These are phyloP conservation scores for Amanita phalloides DNA, from an alignment of 768 basidiomycete species.

Conservation along the genomic window DNA sequence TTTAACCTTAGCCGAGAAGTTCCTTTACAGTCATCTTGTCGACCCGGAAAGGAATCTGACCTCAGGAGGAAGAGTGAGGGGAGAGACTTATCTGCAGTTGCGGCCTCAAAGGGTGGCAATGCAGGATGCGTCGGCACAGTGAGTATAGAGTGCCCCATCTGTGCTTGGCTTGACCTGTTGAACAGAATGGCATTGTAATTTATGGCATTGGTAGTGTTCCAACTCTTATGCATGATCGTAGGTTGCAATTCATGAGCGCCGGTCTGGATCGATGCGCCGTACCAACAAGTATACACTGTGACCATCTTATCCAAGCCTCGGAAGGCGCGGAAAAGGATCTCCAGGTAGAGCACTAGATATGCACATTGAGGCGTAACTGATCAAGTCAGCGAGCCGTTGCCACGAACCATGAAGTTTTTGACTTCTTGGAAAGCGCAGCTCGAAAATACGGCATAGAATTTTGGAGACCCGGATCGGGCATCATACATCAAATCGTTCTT, in stretches of 20 bases:
- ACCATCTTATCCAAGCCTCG: slow-evolving; percentile 93
- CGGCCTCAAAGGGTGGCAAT: slow-evolving; percentile 91
- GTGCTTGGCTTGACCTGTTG: slow-evolving; percentile 6
- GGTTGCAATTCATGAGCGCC: slow-evolving; percentile 97
- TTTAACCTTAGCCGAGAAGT: slow-evolving; percentile 94
- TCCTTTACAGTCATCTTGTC: slow-evolving; percentile 85
- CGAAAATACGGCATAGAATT: slow-evolving; percentile 94
- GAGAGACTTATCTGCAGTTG: slow-evolving; percentile 85
- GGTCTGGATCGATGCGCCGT: slow-evolving; percentile 78
- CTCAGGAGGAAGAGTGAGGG: slow-evolving; percentile 60
- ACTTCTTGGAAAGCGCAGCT: slow-evolving; percentile 90
- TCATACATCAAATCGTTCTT: slow-evolving; percentile 96
- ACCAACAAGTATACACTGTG: slow-evolving; percentile 90
- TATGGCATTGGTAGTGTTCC: background rate
- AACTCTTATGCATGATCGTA: slow-evolving; percentile 15
- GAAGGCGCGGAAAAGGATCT: slow-evolving; percentile 82
- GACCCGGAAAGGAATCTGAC: slow-evolving; percentile 67
- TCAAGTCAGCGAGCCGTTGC: slow-evolving; percentile 61
- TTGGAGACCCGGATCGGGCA: slow-evolving; percentile 93
- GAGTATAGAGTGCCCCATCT: slow-evolving; percentile 21
- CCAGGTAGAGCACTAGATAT: slow-evolving; percentile 34
- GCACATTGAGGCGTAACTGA: background rate
- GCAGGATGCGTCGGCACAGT: slow-evolving; percentile 93
- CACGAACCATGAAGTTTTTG: slow-evolving; percentile 93
- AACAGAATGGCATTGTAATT: slow-evolving; percentile 74